Evolutionary conservation across 192 early-diverging fungal genomes (phyloP), one percentile per base, ranked within the genome.

Genomic region (Endogone sp.): DNA sequence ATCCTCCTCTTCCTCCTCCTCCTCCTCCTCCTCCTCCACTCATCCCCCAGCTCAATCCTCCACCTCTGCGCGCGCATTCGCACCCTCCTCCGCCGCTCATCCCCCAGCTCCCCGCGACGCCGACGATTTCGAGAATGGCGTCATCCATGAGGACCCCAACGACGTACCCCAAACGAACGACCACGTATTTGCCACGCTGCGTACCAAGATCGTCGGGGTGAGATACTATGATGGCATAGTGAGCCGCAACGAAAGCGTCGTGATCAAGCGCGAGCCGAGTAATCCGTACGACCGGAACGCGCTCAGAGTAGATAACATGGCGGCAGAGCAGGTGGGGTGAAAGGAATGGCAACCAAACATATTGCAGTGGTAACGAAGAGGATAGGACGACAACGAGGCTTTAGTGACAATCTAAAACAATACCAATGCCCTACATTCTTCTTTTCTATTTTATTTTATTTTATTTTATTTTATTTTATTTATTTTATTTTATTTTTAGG

Each of bases 201-300:
- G 27, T 6, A 22, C 59, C 22, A 26, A 23, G 22, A 60, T 60
- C 21, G 59, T 60, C 27, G 59, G 59, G 59, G 22, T 60, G 10
- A 23, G n/a, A 6, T 60, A 60, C 27, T 60, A 60, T 22, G 24
- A 60, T 22, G 59, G 59, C 21, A 60, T 60, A 21, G 59, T 60
- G 6, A 23, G 22, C 27, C 22, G 27, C 27, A 10, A 22, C 21
- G 59, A 60, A 22, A 60, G 27, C 22, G 59, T 60, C 59, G 24
- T 60, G 6, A 23, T 60, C 27, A 23, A 21, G 24, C 59, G 59
- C 27, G 59, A 60, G 27, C 59, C 59, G 27, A 6, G 10, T 23
- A 60, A 60, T 22, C 59, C 59, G 27, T 60, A 60, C 27, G 59
- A 60, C 22, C 22, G 2, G 24, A 60, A 60, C 59, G 59, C 59